These are phyloP conservation scores for Aspergillus niger DNA, from an alignment of 2,329 filamentous ascomycete species.

Conservation along the genomic window DNA sequence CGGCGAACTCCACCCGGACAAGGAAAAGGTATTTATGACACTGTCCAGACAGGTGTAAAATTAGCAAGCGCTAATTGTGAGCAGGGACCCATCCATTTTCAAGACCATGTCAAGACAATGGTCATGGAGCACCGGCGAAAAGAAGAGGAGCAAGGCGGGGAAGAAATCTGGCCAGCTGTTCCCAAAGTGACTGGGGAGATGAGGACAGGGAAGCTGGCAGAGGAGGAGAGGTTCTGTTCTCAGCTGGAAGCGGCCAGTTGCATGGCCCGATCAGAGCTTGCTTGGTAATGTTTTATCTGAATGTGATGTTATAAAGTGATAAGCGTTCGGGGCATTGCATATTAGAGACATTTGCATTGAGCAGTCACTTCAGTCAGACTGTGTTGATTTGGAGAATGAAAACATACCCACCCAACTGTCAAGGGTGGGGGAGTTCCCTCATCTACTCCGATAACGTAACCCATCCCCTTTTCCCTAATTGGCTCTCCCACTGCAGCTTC, in stretches of 20 bases:
- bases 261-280: neutral
- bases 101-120: conserved; percentile 51
- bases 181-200: neutral
- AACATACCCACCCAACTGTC: too few species aligned
- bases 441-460: too few species aligned
- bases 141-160: conserved; percentile 43
- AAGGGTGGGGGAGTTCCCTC: too few species aligned
- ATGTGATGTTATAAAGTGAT: neutral
- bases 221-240: conserved; percentile 7
- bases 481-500: too few species aligned
- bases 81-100: conserved; percentile 53
- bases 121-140: conserved; percentile 49
- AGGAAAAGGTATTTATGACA: conserved; percentile 51
- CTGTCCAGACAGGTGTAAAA: conserved; percentile 8
- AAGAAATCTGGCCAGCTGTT: conserved; percentile 56
- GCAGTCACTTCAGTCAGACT: too few species aligned
- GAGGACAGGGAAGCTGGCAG: neutral
- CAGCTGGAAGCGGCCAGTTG: conserved; percentile 7
- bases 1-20: conserved; percentile 62
- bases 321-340: too few species aligned
- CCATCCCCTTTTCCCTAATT: too few species aligned
- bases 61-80: neutral
- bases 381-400: too few species aligned
- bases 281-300: neutral
- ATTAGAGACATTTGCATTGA: too few species aligned